These are phyloP conservation scores for Suillus brevipes DNA, from an alignment of 768 basidiomycete species.

Conservation along the genomic window DNA sequence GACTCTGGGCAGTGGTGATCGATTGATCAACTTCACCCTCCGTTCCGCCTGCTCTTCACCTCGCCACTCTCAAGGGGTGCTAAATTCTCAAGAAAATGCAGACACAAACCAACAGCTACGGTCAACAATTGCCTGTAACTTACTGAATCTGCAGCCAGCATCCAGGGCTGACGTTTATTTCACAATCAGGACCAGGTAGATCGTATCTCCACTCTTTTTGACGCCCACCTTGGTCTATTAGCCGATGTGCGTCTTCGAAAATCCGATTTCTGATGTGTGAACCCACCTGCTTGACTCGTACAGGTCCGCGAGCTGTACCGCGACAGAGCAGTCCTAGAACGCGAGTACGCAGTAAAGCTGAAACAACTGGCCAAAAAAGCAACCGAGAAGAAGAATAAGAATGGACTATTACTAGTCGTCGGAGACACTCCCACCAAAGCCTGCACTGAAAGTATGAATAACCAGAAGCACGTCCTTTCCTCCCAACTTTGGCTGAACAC, in stretches of 20 bases:
- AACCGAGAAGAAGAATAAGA: constrained; percentile 67
- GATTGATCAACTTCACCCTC: neutral
- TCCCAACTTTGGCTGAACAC: constrained; percentile 4
- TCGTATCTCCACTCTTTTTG: constrained; percentile 54
- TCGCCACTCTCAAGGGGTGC: neutral
- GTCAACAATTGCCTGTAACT: constrained; percentile 54
- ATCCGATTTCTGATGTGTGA: constrained; percentile 1
- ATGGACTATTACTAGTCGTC: constrained; percentile 52
- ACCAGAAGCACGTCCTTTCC: constrained; percentile 49
- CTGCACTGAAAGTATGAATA: constrained; percentile 52
- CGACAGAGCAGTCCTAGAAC: constrained; percentile 67
- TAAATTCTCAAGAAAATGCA: neutral
- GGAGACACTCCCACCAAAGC: constrained; percentile 69
- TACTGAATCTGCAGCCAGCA: constrained; percentile 7
- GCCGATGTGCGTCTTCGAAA: constrained; percentile 52
- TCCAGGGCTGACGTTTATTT: constrained; percentile 13
- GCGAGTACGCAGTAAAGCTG: constrained; percentile 76
- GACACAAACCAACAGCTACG: constrained; percentile 40
- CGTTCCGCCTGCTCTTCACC: neutral
- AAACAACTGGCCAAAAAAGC: constrained; percentile 66
- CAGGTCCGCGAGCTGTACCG: constrained; percentile 75
- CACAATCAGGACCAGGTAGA: constrained; percentile 69
- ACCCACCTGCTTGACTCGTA: constrained; percentile 5
- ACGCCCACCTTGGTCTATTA: constrained; percentile 64
- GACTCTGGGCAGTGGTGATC: neutral